These are phyloP conservation scores for Alternaria hordeiaustralica DNA, from an alignment of 2,329 filamentous ascomycete species.

Conservation along the genomic window DNA sequence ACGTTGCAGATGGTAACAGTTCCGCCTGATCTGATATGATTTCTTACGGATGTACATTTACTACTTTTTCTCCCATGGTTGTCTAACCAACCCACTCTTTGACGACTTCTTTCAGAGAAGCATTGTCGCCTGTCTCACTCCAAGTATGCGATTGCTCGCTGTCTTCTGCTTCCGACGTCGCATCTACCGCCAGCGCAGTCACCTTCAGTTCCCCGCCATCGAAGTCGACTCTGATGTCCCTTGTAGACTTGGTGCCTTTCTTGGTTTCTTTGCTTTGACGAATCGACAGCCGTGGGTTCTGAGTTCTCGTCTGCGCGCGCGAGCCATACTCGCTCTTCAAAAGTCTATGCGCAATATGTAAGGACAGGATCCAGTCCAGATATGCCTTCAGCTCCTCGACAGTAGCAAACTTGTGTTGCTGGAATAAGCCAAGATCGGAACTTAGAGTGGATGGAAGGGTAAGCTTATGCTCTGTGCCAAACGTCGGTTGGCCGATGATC, in stretches of 20 bases:
- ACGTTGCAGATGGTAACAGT: not conserved
- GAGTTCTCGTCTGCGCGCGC: constrained; percentile 23
- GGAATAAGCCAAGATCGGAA: constrained; percentile 36
- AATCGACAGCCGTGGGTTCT: constrained; percentile 34
- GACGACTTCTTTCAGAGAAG: constrained; percentile 30
- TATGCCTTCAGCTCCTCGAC: constrained; percentile 39
- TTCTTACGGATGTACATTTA: not conserved
- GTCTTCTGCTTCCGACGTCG: constrained; percentile 11
- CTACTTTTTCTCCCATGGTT: not conserved
- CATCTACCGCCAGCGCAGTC: constrained; percentile 9
- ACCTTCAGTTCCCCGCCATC: constrained; percentile 24
- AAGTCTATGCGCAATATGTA: constrained; percentile 39
- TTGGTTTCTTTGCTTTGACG: constrained; percentile 24
- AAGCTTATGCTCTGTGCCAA: constrained; percentile 45
- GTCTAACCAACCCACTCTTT: constrained; percentile 31
- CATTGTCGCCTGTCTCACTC: constrained; percentile 22
- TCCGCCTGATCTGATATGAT: not conserved
- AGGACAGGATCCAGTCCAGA: constrained; percentile 42
- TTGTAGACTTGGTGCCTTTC: constrained; percentile 22
- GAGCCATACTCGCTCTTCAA: constrained; percentile 33
- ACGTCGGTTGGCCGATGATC: constrained; percentile 40
- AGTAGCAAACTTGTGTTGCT: constrained; percentile 38
- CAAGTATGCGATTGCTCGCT: constrained; percentile 30
- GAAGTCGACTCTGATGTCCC: constrained; percentile 31
- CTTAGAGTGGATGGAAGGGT: constrained; percentile 38